phyloP scores from a whole-genome alignment of 768 basidiomycete genomes.

The Lentinus tigrinus region DNA sequence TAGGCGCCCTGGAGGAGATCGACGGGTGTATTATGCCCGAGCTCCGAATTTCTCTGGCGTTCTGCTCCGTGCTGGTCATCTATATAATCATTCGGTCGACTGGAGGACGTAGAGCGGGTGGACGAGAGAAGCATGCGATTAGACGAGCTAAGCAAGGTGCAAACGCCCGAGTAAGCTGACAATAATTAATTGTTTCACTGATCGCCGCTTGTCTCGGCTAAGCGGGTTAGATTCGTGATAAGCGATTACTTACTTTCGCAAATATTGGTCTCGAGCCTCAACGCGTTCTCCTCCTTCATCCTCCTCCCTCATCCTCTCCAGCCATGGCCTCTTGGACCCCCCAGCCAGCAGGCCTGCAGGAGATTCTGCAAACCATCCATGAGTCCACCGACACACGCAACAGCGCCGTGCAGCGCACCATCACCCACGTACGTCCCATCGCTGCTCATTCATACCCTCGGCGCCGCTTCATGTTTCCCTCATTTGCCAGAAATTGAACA shows the following conservation, averaged over 20 bases:
- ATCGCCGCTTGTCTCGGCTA: not conserved
- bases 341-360: constrained; percentile 81
- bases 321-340: constrained; percentile 74
- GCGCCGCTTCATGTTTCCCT: constrained; percentile 15
- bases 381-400: constrained; percentile 83
- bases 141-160: too few relatives aligned
- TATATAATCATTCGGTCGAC: too few relatives aligned
- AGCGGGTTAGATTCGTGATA: constrained; percentile 6
- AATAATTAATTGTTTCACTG: not conserved
- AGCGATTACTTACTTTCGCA: constrained; percentile 4
- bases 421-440: constrained; percentile 67
- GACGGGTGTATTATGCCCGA: too few relatives aligned
- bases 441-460: constrained; percentile 12
- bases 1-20: too few relatives aligned
- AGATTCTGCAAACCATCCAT: constrained; percentile 89
- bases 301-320: constrained; percentile 18
- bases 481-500: constrained; percentile 72
- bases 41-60: too few relatives aligned
- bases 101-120: too few relatives aligned
- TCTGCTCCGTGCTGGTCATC: too few relatives aligned
- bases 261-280: constrained; percentile 13
- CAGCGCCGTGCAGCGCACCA: constrained; percentile 66
- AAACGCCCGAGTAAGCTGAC: not conserved
- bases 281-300: constrained; percentile 13
- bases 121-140: too few relatives aligned